These are phyloP conservation scores for Colletotrichum brevisporum DNA, from an alignment of 2,329 filamentous ascomycete genomes.

Conservation along the genomic window DNA sequence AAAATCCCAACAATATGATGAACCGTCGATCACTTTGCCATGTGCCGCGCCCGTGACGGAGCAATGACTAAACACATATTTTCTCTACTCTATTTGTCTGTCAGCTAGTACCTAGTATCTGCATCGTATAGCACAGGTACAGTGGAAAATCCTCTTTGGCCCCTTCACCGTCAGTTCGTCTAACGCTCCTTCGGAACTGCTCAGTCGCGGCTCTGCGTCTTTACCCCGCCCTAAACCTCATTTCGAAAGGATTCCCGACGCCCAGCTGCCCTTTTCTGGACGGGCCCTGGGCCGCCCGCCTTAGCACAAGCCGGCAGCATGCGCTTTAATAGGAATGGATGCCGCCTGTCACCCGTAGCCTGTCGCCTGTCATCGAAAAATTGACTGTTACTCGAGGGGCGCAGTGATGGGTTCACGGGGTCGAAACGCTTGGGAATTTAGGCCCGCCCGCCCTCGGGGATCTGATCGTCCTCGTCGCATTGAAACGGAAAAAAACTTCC, in stretches of 20 bases:
- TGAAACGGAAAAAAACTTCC: background rate
- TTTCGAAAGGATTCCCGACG: slow-evolving; percentile 20
- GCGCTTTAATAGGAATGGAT: slow-evolving; percentile 9
- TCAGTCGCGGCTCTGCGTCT: slow-evolving; percentile 32
- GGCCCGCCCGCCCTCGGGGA: too few species aligned
- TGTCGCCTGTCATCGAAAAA: background rate
- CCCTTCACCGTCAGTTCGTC: slow-evolving; percentile 31
- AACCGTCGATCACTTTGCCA: background rate
- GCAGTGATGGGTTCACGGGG: background rate
- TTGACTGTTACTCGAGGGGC: background rate
- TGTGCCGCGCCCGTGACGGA: slow-evolving; percentile 6
- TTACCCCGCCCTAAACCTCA: slow-evolving; percentile 35
- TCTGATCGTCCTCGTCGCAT: background rate
- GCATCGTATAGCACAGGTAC: too few species aligned
- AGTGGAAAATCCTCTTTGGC: too few species aligned
- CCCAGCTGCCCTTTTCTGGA: slow-evolving; percentile 19
- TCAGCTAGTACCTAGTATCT: too few species aligned
- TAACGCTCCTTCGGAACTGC: slow-evolving; percentile 3
- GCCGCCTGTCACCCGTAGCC: background rate
- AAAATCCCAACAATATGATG: background rate
- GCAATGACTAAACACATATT: slow-evolving; percentile 25
- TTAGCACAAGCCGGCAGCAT: slow-evolving; percentile 10
- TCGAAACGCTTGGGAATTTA: too few species aligned
- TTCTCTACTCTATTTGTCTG: too few species aligned
- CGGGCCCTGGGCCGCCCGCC: slow-evolving; percentile 9